These are phyloP conservation scores for Clohesyomyces aquaticus DNA, from an alignment of 495 filamentous ascomycete species.

Conservation along the genomic window DNA sequence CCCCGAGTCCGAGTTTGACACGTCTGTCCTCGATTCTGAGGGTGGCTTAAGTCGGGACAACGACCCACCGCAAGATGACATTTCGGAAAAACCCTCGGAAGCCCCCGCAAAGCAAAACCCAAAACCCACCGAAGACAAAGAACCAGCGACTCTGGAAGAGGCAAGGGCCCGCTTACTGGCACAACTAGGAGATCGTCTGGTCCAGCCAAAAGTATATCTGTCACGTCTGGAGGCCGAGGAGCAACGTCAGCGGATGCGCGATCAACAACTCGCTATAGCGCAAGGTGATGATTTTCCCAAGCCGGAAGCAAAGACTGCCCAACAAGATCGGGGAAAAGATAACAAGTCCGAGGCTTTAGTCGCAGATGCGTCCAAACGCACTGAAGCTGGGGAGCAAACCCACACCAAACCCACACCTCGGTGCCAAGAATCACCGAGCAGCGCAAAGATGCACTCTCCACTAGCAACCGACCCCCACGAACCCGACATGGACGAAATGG, in stretches of 20 bases:
- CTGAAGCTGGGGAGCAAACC: not conserved
- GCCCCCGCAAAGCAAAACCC: slow-evolving; percentile 19
- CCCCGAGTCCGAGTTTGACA: not conserved
- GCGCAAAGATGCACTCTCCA: too few relatives aligned
- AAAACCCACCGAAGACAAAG: slow-evolving; percentile 4
- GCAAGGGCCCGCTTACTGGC: slow-evolving; percentile 64
- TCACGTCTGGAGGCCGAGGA: slow-evolving; percentile 19
- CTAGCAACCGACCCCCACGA: too few relatives aligned
- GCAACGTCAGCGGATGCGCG: slow-evolving; percentile 10
- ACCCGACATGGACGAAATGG: slow-evolving; percentile 41
- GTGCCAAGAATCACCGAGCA: too few relatives aligned
- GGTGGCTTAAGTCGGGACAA: not conserved
- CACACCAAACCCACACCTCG: not conserved
- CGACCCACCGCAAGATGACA: slow-evolving; percentile 22
- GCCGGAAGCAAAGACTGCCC: not conserved
- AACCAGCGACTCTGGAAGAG: slow-evolving; percentile 51
- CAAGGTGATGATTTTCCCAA: not conserved
- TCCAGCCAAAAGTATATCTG: slow-evolving; percentile 2
- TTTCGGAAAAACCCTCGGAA: slow-evolving; percentile 7
- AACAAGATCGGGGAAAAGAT: not conserved
- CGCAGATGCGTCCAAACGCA: not conserved
- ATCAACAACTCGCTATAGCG: not conserved
- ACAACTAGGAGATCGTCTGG: slow-evolving; percentile 46
- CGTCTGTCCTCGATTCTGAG: not conserved
- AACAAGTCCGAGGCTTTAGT: not conserved